These are phyloP conservation scores for Mrakia frigida DNA, from an alignment of 768 basidiomycete species.

Conservation along the genomic window DNA sequence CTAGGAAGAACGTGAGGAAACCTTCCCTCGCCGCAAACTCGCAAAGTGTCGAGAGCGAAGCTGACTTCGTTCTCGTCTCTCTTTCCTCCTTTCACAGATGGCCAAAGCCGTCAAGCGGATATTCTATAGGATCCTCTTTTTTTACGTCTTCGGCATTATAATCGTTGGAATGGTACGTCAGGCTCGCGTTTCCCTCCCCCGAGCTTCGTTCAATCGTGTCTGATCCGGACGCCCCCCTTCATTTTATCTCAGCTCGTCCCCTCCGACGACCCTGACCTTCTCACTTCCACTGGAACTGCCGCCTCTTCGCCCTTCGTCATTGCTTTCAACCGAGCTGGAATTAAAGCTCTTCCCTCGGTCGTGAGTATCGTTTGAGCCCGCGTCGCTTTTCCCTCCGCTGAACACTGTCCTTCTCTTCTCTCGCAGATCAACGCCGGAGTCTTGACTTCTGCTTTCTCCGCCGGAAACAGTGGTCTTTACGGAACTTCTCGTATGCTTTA, in stretches of 20 bases:
- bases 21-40: too few relatives aligned
- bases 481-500: constrained; percentile 42
- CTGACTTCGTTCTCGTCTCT: too few relatives aligned
- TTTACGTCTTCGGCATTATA: constrained; percentile 61
- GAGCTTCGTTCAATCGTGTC: too few relatives aligned
- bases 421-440: constrained; percentile 59
- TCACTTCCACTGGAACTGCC: constrained; percentile 57
- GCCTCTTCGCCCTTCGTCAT: constrained; percentile 79
- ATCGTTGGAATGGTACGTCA: constrained; percentile 51
- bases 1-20: constrained; percentile 55
- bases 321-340: constrained; percentile 67
- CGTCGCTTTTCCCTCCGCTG: too few relatives aligned
- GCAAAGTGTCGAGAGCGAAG: too few relatives aligned
- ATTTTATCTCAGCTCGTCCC: constrained; percentile 52
- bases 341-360: constrained; percentile 54
- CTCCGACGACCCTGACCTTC: constrained; percentile 56
- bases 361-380: too few relatives aligned
- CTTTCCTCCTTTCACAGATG: constrained; percentile 44
- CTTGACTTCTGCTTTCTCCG: constrained; percentile 46
- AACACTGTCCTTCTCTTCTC: too few relatives aligned
- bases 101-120: constrained; percentile 68
- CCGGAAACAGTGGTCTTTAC: constrained; percentile 40
- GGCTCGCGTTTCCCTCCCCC: too few relatives aligned
- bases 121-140: constrained; percentile 71
- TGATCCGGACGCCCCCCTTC: too few relatives aligned